A percentile compares a stretch with the other conserved stretches of the same genome.
Conservation (phyloP, 192 early-diverging fungal genomes). For the Jimgerdemannia flammicorona region DNA sequence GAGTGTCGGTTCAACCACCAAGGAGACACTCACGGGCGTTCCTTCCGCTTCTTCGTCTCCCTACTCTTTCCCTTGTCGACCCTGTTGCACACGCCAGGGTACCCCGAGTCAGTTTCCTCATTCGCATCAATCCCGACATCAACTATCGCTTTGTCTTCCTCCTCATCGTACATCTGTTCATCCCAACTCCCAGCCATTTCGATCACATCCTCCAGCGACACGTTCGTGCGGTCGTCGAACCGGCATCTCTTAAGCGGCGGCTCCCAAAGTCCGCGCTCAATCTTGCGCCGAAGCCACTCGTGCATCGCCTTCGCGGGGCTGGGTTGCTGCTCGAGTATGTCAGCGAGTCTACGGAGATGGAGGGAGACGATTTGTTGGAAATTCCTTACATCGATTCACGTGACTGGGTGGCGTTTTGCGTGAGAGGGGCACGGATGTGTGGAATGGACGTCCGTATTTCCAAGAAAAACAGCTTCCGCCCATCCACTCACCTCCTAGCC, state of each 20-base stretch:
- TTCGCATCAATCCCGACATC: neutral
- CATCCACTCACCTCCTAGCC: constrained; percentile 63
- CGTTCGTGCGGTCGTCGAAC: constrained; percentile 68
- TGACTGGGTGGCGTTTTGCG: neutral
- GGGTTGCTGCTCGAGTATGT: constrained; percentile 51
- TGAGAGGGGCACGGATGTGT: too few relatives aligned
- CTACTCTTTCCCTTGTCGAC: neutral
- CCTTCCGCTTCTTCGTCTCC: neutral
- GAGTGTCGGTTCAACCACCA: neutral
- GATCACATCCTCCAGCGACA: constrained; percentile 62
- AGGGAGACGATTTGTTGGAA: too few relatives aligned
- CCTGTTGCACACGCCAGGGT: neutral
- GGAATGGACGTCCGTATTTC: neutral
- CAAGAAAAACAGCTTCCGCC: neutral
- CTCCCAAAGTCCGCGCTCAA: constrained; percentile 72
- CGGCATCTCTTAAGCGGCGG: constrained; percentile 64
- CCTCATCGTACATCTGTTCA: neutral
- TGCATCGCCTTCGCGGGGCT: constrained; percentile 60
- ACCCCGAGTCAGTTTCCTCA: constrained; percentile 3
- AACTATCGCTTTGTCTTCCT: neutral
- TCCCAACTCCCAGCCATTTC: constrained; percentile 26
- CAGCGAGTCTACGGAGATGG: constrained; percentile 3
- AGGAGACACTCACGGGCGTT: neutral
- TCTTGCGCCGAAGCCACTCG: constrained; percentile 67
- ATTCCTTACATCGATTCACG: neutral